Conservation (phyloP, 768 basidiomycete genomes). For the Sistotremastrum niveocremeum region DNA sequence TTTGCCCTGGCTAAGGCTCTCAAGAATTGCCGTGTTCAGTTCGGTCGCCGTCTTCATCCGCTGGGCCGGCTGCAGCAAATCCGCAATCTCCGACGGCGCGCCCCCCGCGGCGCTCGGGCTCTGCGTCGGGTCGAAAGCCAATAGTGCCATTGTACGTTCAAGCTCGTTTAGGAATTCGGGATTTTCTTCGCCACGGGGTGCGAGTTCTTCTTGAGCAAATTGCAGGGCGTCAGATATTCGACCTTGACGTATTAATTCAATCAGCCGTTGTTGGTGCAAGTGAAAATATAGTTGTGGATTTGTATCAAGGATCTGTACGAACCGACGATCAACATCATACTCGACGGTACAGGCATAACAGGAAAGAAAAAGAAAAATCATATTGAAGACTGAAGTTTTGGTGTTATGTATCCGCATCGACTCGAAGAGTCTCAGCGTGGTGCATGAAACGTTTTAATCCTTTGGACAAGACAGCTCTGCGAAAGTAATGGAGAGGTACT, state of each 20-base stretch:
- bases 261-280: conserved; percentile 89
- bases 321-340: conserved; percentile 2
- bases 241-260: conserved; percentile 83
- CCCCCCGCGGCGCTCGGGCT: conserved; percentile 17
- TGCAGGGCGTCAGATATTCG: conserved; percentile 65
- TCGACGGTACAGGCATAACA: conserved; percentile 10
- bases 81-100: conserved; percentile 52
- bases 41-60: conserved; percentile 91
- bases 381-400: conserved; percentile 97
- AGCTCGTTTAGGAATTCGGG: conserved; percentile 87
- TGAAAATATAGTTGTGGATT: conserved; percentile 91
- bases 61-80: conserved; percentile 75
- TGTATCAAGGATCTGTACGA: conserved; percentile 80
- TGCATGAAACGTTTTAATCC: conserved; percentile 96
- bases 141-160: conserved; percentile 87
- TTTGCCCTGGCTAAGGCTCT: conserved; percentile 81
- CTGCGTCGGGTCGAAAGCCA: conserved; percentile 64
- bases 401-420: conserved; percentile 73
- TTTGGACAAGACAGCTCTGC: conserved; percentile 20
- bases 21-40: conserved; percentile 90
- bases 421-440: conserved; percentile 82
- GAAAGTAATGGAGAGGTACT: conserved; percentile 20
- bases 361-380: conserved; percentile 35
- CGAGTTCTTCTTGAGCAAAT: conserved; percentile 90
- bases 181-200: conserved; percentile 88